Base-by-base conservation (phyloP, 2,329 filamentous ascomycete genomes). In the Neoarthrinium moseri region DNA sequence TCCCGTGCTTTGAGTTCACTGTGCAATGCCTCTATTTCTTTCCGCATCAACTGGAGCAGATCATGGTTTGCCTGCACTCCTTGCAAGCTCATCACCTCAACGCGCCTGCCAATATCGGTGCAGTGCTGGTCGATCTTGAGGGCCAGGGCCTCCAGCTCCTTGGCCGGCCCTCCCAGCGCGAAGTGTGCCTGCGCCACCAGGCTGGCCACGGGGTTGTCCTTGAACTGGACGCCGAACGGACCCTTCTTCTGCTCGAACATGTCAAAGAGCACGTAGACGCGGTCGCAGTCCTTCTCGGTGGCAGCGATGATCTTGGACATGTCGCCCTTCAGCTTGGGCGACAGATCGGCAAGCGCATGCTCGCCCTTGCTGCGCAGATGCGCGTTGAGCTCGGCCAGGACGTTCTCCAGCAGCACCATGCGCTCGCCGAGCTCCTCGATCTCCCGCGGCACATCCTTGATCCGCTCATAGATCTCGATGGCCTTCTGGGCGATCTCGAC, bases 401-500 rank as follows among this genome's bases (percentile, higher is more conserved):
- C 27, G 2, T 13, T 40, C 37, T 40, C 37, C 20, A 40, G 23
- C 23, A 20, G 21, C 37, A 6, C 37, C 37, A 40, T 40, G 37
- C 37, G 37, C 21, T 23, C 21, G 37, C 37, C 37, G 11, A 40
- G 22, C 23, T 40, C 27, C 12, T 23, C 21, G 37, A 40, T 27
- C 12, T 20, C 27, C 6, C 27, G 21, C 5, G 37, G 37, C 21
- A 23, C 37, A 26, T 40, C 37, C 10, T 17, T 40, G 37, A 40
- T 40, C 12, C 37, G 37, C 23, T 40, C 21, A 17, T 40, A 40
- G 37, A 40, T 40, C 23, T 15, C 37, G n/a, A 40, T 17, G 12
- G 37, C 37, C 22, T 40, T 40, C 15, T 40, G 37, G 11, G 27
- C 37, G 22, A 40, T 22, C 37, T 40, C 37, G 5, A 40, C 37